Base-by-base conservation (phyloP, 2,329 filamentous ascomycete species). In the Diplodia seriata region DNA sequence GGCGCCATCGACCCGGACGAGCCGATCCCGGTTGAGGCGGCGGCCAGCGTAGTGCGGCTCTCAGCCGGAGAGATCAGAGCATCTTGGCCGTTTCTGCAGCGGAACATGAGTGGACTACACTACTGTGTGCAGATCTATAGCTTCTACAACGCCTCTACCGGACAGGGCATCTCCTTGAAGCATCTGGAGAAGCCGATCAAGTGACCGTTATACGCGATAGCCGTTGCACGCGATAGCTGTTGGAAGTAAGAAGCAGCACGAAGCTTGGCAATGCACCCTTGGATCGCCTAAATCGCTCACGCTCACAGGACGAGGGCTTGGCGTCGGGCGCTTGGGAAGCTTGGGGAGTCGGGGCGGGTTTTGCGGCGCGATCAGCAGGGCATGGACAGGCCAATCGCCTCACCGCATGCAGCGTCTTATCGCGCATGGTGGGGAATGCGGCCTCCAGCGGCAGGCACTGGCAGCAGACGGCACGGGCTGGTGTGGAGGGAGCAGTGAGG, bases 371-470 rank as follows among this genome's bases (percentile, higher is more conserved):
- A 61, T 49, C 43, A 51, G 59, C 59, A 51, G 43, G 47, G 59
- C 29, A 63, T 33, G 43, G n/a, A 47, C 43, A 31, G 26, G 59
- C 59, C 59, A 51, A 63, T 63, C 29, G 59, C 29, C 29, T 63
- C 59, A 63, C 59, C 59, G 59, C 59, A 63, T 8, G 14, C 29
- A 26, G 43, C 43, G 29, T 23, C 59, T 63, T 63, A 63, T 63
- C 59, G 47, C 43, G 57, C 47, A 47, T 47, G 12, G 59, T 51
- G 43, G 59, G 20, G 59, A 43, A 51, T 51, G 59, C 59, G 31
- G 59, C 59, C 26, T 26, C 26, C 3, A 26, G 3, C n/a, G 26
- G 40, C 57, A 38, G 57, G n/a, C n/a, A n/a, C n/a, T 26, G 26
- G 40, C 23, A 11, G 38, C 23, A 33, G 5, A 26, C 18, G 54